These are phyloP conservation scores for Arabidopsis lyrata DNA, from an alignment of 441 rosid species.

Conservation along the genomic window DNA sequence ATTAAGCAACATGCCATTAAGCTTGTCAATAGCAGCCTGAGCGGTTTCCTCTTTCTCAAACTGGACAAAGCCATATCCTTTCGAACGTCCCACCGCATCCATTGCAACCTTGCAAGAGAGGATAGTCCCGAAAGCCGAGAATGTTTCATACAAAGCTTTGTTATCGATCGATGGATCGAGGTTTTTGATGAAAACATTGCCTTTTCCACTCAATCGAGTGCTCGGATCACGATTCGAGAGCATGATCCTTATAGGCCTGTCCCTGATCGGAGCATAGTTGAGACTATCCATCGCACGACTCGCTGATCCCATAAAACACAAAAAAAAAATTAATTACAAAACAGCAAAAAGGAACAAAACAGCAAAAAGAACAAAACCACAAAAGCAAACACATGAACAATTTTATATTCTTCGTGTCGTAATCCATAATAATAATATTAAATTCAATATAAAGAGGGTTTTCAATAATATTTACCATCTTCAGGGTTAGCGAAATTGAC, in stretches of 20 bases:
- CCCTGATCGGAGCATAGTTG: constrained; percentile 68
- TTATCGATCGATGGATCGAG: constrained; percentile 63
- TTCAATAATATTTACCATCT: constrained; percentile 52
- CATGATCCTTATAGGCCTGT: constrained; percentile 80
- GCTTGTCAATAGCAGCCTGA: constrained; percentile 55
- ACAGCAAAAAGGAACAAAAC: not conserved
- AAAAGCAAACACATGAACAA: not conserved
- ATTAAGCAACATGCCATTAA: constrained; percentile 78
- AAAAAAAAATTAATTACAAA: not conserved
- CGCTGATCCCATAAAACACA: constrained; percentile 51
- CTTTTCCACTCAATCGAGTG: constrained; percentile 66
- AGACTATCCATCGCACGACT: constrained; percentile 62
- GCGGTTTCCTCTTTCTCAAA: constrained; percentile 74
- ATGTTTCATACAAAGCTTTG: constrained; percentile 69
- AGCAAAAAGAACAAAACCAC: not conserved
- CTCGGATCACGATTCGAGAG: constrained; percentile 82
- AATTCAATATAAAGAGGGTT: not conserved
- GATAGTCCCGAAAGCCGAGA: constrained; percentile 63
- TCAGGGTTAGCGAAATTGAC: constrained; percentile 68
- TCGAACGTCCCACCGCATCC: constrained; percentile 58
- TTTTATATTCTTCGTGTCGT: not conserved
- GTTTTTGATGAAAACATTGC: constrained; percentile 85
- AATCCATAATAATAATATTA: not conserved
- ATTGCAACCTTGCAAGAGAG: constrained; percentile 78
- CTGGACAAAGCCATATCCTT: constrained; percentile 78